Evolutionary conservation across 352 stramenopile genomes (phyloP).

Genomic region (Discostella stelligera): DNA sequence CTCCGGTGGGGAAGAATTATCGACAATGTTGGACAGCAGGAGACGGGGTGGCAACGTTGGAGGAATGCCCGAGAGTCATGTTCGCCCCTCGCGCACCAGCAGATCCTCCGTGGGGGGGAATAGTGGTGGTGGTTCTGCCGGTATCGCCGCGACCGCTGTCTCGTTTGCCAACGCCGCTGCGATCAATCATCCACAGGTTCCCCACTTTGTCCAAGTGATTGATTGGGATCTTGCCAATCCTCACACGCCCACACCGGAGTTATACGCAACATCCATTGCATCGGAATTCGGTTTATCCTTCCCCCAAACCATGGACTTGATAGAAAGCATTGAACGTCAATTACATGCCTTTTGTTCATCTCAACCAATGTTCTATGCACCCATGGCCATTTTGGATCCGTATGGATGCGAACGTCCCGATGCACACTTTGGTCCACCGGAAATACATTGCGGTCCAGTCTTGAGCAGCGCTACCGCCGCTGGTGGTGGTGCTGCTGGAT

Average conservation of each 20-base stretch:
- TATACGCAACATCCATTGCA: slow-evolving; percentile 57
- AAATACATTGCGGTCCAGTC: slow-evolving; percentile 20
- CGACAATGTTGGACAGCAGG: too few relatives aligned
- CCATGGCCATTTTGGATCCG: slow-evolving; percentile 52
- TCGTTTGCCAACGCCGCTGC: not conserved
- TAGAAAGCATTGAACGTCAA: slow-evolving; percentile 62
- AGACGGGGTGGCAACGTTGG: too few relatives aligned
- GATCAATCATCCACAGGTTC: not conserved
- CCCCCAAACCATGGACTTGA: slow-evolving; percentile 63
- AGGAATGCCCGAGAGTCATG: too few relatives aligned
- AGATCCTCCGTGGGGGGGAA: too few relatives aligned
- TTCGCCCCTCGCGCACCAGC: too few relatives aligned
- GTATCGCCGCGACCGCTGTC: not conserved
- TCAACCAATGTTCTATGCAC: slow-evolving; percentile 38
- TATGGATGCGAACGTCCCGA: slow-evolving; percentile 44
- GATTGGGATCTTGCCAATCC: slow-evolving; percentile 64
- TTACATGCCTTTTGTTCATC: slow-evolving; percentile 48
- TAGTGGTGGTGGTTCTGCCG: not conserved
- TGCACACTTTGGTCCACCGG: slow-evolving; percentile 33
- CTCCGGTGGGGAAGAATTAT: not conserved
- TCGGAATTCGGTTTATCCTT: slow-evolving; percentile 68
- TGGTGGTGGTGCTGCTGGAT: too few relatives aligned
- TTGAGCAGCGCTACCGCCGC: slow-evolving; percentile 11
- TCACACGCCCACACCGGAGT: slow-evolving; percentile 47
- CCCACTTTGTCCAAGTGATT: slow-evolving; percentile 48